These are phyloP conservation scores for Cyathus striatus DNA, from an alignment of 768 basidiomycete genomes.

Conservation along the genomic window DNA sequence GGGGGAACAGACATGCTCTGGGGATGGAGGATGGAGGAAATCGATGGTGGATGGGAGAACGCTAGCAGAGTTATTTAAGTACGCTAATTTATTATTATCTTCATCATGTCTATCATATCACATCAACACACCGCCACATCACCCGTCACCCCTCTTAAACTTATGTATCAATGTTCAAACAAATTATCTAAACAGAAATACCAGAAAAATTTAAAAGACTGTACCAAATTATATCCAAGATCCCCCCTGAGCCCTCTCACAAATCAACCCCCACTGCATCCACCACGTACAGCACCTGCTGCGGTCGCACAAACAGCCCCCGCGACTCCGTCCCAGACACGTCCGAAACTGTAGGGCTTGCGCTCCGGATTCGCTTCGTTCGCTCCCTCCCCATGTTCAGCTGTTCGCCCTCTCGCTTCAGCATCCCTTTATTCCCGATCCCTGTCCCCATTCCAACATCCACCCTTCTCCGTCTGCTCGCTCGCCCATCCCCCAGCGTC, in stretches of 20 bases:
- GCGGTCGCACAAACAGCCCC: constrained; percentile 79
- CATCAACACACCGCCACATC: no score
- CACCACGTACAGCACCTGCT: constrained; percentile 83
- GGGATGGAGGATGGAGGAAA: no score
- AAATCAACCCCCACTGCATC: constrained; percentile 72
- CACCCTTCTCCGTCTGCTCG: constrained; percentile 37
- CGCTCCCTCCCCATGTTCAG: constrained; percentile 49
- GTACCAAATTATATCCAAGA: no score
- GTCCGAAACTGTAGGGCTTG: constrained; percentile 61
- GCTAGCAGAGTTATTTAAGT: no score
- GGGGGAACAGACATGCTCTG: constrained; percentile 13
- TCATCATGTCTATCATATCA: no score
- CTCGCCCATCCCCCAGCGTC: constrained; percentile 37
- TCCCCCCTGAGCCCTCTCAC: no score
- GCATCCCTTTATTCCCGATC: constrained; percentile 20
- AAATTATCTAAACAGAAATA: no score
- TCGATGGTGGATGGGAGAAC: no score
- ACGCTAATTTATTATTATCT: no score
- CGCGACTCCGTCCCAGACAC: constrained; percentile 50
- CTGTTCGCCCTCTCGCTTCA: constrained; percentile 39
- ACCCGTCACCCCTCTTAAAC: no score
- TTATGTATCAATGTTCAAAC: no score
- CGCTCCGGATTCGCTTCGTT: constrained; percentile 68
- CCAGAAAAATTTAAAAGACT: no score
- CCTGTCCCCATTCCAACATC: constrained; percentile 27